Base-by-base conservation (phyloP, 495 filamentous ascomycete genomes). In the Xylaria intraflava region DNA sequence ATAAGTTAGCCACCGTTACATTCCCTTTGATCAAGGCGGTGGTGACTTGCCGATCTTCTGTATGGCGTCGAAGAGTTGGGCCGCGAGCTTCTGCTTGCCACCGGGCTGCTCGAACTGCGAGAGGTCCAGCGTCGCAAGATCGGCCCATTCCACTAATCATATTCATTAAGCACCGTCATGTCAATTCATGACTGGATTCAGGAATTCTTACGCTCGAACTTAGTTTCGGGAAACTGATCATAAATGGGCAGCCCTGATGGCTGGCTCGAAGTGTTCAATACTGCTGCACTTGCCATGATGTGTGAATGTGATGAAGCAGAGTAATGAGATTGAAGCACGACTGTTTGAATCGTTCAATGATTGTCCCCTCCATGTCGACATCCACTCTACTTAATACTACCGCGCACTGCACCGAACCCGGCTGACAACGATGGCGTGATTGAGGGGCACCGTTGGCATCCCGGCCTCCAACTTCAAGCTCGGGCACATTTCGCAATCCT, bases 111-210 rank as follows among this genome's bases (percentile, higher is more conserved):
- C 72, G 58, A 77, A 82, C n/a, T 69, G 67, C 20, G 70, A 71
- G 1, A 84, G 71, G 51, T 84, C 79, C 11, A 84, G 65, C 3
- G 76, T 82, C 20, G 74, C 68, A 4, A 84, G 71, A 26, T 84
- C 79, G 11, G 80, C 78, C 79, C 78, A 82, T 45, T 73, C 69
- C 43, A 80, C 69, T 77, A 23, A 50, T 54, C 14, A 22, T n/a
- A n/a, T n/a, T n/a, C n/a, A n/a, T n/a, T n/a, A n/a, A n/a, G n/a
- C n/a, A n/a, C n/a, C n/a, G n/a, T n/a, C n/a, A n/a, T n/a, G n/a
- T n/a, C n/a, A n/a, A n/a, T n/a, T n/a, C n/a, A n/a, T n/a, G n/a
- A n/a, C 4, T 53, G n/a, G 35, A 8, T 20, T 22, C 8, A 30
- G 2, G 14, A 1, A 29, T 19, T 47, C 69, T 55, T 56, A 72